Evolutionary conservation across 1,139 yeast genomes (phyloP).

Genomic region (Pichia sp.): DNA sequence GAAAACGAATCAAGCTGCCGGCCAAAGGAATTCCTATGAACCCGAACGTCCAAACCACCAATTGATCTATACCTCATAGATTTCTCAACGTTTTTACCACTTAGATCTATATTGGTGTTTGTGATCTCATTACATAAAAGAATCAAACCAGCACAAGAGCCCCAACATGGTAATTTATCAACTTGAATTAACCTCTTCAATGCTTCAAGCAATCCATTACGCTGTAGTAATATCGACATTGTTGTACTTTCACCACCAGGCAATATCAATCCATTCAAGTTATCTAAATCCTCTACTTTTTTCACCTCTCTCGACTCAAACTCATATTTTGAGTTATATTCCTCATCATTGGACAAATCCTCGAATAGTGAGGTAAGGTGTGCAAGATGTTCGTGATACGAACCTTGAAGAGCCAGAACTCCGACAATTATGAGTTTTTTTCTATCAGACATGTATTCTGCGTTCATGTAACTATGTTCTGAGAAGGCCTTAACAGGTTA

Average conservation of each 20-base stretch:
- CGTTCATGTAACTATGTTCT: too few species aligned
- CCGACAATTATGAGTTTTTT: slow-evolving; percentile 41
- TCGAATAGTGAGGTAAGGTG: slow-evolving; percentile 43
- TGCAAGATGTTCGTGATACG: slow-evolving; percentile 66
- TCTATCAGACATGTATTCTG: neutral
- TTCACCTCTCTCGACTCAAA: slow-evolving; percentile 47
- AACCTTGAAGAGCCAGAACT: slow-evolving; percentile 78
- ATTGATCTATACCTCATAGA: slow-evolving; percentile 45
- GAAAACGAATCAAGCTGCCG: slow-evolving; percentile 69
- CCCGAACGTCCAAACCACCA: slow-evolving; percentile 64
- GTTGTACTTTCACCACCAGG: slow-evolving; percentile 83
- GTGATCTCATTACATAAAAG: slow-evolving; percentile 54
- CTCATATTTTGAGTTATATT: slow-evolving; percentile 14
- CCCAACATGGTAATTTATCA: slow-evolving; percentile 61
- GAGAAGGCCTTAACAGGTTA: too few species aligned
- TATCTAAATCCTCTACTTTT: slow-evolving; percentile 44
- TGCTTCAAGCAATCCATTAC: slow-evolving; percentile 56
- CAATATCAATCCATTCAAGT: slow-evolving; percentile 59
- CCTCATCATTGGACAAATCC: slow-evolving; percentile 31
- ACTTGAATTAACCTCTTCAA: slow-evolving; percentile 48
- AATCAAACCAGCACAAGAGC: slow-evolving; percentile 83
- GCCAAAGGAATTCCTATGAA: slow-evolving; percentile 74
- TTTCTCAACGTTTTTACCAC: slow-evolving; percentile 11
- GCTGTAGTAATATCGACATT: slow-evolving; percentile 67
- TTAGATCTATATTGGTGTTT: slow-evolving; percentile 47